Base-by-base conservation (phyloP, 805 yeast species). In the Spathaspora boniae region DNA sequence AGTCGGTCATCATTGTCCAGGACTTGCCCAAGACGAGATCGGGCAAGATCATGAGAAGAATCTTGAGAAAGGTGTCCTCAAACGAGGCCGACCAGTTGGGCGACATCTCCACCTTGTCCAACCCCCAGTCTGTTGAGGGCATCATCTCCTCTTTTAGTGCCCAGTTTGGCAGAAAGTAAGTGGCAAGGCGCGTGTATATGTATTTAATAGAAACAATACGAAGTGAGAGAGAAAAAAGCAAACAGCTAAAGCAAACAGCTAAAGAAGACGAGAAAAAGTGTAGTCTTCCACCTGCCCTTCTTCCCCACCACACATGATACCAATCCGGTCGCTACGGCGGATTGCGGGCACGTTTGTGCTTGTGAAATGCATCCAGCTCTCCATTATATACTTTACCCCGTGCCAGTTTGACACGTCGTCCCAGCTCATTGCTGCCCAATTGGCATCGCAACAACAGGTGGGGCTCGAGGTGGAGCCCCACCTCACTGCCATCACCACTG, bases 1-100 rank as follows among this genome's bases (percentile, higher is more conserved):
- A 83, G 63, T 60, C 78, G 31, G 80, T 84, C 43, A 69, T 83
- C 29, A 60, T 83, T 36, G 91, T 83, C 34, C 76, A 74, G 50
- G 93, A 83, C 57, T 76, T 83, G 59, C 93, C 93, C 53, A 83
- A 83, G 72, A 83, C 93, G 9, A 78, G 93, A 69, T 81, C 88
- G 4, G 93, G 93, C 54, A 83, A 83, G 68, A 83, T 83, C 49
- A 83, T 83, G 93, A 79, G 93, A 75, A 75, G 93, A 68, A 82
- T 83, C 53, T 72, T 83, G 60, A 76, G 93, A 66, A 83, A 83
- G 68, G 70, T 83, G 42, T 66, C 81, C 33, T 81, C 87, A 31
- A 72, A 78, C 45, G 91, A 83, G 62, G 83, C 82, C 44, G 89
- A 83, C 54, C 87, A 81, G 63, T 69, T 83, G 53, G 93, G 93